These are phyloP conservation scores for Saturnispora zaruensis DNA, from an alignment of 805 yeast genomes.

Conservation along the genomic window DNA sequence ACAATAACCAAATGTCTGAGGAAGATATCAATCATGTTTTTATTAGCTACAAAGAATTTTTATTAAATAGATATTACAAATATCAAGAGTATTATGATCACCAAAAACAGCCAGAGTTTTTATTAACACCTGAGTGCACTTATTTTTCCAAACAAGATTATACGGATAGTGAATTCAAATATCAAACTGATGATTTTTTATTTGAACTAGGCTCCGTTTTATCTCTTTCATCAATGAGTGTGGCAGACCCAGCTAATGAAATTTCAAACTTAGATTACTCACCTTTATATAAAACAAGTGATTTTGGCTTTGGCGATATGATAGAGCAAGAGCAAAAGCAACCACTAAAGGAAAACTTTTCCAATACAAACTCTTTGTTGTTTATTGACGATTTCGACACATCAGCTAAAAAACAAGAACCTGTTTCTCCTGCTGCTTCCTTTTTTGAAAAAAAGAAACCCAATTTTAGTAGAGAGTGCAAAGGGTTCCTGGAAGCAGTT, in stretches of 20 bases:
- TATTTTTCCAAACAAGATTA: neutral
- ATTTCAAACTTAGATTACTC: neutral
- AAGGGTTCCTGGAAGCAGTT: slow-evolving; percentile 6
- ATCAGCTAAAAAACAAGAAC: neutral
- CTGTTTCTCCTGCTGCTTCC: neutral
- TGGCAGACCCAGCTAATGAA: neutral
- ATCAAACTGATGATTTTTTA: neutral
- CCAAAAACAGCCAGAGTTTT: neutral
- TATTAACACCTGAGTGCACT: neutral
- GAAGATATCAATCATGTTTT: slow-evolving; percentile 7
- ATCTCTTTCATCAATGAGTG: neutral
- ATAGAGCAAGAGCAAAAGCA: neutral
- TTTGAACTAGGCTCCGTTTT: slow-evolving; percentile 5
- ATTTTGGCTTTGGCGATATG: neutral
- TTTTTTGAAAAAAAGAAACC: neutral
- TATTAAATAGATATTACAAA: neutral
- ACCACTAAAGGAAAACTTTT: neutral
- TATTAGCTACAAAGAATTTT: slow-evolving; percentile 5
- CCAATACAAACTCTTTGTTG: neutral
- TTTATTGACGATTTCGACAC: neutral
- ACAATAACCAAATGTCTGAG: slow-evolving; percentile 3
- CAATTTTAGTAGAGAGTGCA: slow-evolving; percentile 4
- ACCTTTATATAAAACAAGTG: neutral
- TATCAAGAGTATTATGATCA: neutral
- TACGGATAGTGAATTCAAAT: neutral